These are phyloP conservation scores for Irpex sp. DNA, from an alignment of 1,284 basidiomycete species.

Conservation along the genomic window DNA sequence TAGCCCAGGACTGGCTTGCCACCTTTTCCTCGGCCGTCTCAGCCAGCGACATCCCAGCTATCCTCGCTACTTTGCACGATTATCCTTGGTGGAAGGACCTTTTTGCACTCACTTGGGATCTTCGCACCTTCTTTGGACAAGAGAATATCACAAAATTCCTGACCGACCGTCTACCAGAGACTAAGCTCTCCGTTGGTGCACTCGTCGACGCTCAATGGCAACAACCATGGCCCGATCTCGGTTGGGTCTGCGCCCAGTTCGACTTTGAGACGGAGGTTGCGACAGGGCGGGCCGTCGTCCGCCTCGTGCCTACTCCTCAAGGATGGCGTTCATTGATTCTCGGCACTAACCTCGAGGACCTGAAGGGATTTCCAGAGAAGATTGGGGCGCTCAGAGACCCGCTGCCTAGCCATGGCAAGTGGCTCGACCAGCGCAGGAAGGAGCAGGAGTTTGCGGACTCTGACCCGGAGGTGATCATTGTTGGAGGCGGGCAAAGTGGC, in stretches of 20 bases:
- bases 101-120: conserved; percentile 61
- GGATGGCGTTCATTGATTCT: conserved; percentile 59
- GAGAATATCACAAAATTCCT: conserved; percentile 42
- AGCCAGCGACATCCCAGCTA: conserved; percentile 22
- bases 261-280: conserved; percentile 54
- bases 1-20: conserved; percentile 9
- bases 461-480: conserved; percentile 47
- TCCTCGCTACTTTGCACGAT: conserved; percentile 37
- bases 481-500: conserved; percentile 68
- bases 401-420: conserved; percentile 38
- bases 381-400: conserved; percentile 35
- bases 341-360: conserved; percentile 58
- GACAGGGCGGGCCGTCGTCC: conserved; percentile 45
- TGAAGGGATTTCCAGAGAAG: conserved; percentile 48
- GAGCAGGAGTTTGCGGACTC: conserved; percentile 38
- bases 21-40: conserved; percentile 4
- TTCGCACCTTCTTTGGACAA: conserved; percentile 55
- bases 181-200: conserved; percentile 36
- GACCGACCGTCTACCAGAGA: conserved; percentile 39
- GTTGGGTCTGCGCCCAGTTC: conserved; percentile 57
- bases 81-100: conserved; percentile 59
- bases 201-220: conserved; percentile 33
- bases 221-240: conserved; percentile 50
- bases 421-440: conserved; percentile 35
- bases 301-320: conserved; percentile 46